Base-by-base conservation (phyloP, 345 rosid species). In the Balakata baccata region DNA sequence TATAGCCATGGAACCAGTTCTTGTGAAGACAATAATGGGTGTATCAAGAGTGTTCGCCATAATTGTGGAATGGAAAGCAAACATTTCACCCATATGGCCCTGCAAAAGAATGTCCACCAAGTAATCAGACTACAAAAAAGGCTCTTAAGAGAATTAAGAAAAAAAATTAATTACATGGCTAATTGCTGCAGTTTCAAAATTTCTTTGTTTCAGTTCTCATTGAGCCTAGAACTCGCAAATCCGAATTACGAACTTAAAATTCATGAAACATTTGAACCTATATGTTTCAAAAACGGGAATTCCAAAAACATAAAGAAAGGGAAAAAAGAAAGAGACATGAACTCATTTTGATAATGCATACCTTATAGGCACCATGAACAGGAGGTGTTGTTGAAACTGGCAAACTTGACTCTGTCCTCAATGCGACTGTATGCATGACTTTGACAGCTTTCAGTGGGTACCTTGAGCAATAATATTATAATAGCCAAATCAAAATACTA, bases 71-170 rank as follows among this genome's bases (percentile, higher is more conserved):
- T 94, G 98, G 78, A 89, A 94, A 77, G 98, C 94, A 84, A 94
- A 92, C 98, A 92, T 94, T 83, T 88, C 91, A n/a, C 97, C 97
- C 98, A 94, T 94, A 81, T 86, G 90, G 71, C 86, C 78, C 97
- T 94, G 89, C 78, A 69, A 80, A 86, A 84, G 49, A 65, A 76
- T 20, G 71, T 54, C 76, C 37, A 58, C 16, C 62, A 69, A 65
- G 50, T 57, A 37, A 71, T 77, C 74, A 75, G 74, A 58, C 60
- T 56, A 68, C 25, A 45, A 67, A 73, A 52, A 47, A 69, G 18
- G 49, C 70, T 70, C 12, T 46, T 39, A 25, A 66, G 34, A 47
- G 46, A 57, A 64, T 16, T 9, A n/a, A 43, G 4, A 2, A 45
- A 47, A 34, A 17, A 64, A 49, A 25, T 1, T 1, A 37, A 47